Base-by-base conservation (phyloP, 2,329 filamentous ascomycete genomes). In the Diplodia scrobiculata region DNA sequence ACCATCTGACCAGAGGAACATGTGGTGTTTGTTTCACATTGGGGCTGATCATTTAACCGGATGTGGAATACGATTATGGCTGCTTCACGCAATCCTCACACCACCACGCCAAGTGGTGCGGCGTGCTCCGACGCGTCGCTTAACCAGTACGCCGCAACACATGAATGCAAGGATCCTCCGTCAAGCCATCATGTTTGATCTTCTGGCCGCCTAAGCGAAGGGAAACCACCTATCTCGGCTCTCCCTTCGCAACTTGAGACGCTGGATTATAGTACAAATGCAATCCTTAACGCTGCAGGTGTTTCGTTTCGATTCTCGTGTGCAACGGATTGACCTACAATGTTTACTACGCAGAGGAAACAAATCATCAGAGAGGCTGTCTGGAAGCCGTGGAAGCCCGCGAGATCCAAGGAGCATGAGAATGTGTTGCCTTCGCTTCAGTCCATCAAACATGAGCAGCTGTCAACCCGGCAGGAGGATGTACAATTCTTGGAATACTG, bases 1-100 rank as follows among this genome's bases (percentile, higher is more conserved):
- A 6, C 53, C 27, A 3, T 25, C 17, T 21, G 21, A 47, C 17
- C 10, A 38, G 54, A 32, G 38, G 21, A 59, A 47, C 38, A 59
- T 47, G 21, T 17, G 54, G 54, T 47, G 21, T 27, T 19, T n/a
- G 54, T 59, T 59, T 59, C 54, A 59, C 13, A 14, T 59, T 29
- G 17, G 50, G 50, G 54, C 38, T 59, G 54, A 47, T 59, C 38
- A 34, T 47, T 32, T 59, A 59, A 29, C 38, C 54, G 21, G 27
- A 59, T 34, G 14, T 7, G 54, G 54, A 25, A 59, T n/a, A 27
- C 25, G 54, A 41, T 59, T 38, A 59, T 47, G 54, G 54, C 54
- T 59, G 17, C 54, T 59, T 59, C 54, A 59, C 38, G 25, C 54
- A 47, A 59, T 59, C 38, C 54, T 59, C 54, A 59, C 54, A 59